Conservation (phyloP, 2,329 filamentous ascomycete species). For the Cytospora chrysosperma region DNA sequence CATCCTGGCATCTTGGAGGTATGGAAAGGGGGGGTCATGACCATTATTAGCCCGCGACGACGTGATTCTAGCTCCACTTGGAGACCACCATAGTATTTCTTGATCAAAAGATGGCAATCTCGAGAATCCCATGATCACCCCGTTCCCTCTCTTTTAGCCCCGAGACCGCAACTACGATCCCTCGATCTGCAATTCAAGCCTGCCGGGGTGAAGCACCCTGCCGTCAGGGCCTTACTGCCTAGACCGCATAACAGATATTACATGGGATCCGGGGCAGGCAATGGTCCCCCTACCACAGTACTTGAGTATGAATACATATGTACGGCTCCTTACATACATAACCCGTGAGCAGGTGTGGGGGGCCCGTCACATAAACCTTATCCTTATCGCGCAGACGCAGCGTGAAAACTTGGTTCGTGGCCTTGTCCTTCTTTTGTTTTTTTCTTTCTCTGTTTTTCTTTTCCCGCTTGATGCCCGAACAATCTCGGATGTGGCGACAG, state of each 20-base stretch:
- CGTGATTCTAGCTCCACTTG: background rate
- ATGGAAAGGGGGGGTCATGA: constrained; percentile 7
- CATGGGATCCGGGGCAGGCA: constrained; percentile 11
- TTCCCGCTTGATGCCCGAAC: background rate
- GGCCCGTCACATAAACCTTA: background rate
- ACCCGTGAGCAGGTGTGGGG: background rate
- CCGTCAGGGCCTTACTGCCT: background rate
- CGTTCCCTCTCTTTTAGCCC: background rate
- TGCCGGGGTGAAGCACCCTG: background rate
- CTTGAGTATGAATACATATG: too few relatives aligned
- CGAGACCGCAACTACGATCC: constrained; percentile 3
- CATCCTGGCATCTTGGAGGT: background rate
- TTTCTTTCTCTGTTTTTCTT: background rate
- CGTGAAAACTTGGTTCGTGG: background rate
- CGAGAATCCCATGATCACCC: constrained; percentile 12
- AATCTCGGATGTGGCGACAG: constrained; percentile 3
- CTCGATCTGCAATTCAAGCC: background rate
- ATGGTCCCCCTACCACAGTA: too few relatives aligned
- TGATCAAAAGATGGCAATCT: constrained; percentile 15
- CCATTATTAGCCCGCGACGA: background rate
- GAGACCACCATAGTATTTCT: constrained; percentile 9
- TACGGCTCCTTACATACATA: too few relatives aligned
- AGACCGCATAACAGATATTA: background rate
- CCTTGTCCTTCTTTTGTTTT: background rate
- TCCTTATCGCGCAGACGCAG: background rate